phyloP scores from a whole-genome alignment of 805 yeast genomes.

The Kregervanrija pseudodelftensis region DNA sequence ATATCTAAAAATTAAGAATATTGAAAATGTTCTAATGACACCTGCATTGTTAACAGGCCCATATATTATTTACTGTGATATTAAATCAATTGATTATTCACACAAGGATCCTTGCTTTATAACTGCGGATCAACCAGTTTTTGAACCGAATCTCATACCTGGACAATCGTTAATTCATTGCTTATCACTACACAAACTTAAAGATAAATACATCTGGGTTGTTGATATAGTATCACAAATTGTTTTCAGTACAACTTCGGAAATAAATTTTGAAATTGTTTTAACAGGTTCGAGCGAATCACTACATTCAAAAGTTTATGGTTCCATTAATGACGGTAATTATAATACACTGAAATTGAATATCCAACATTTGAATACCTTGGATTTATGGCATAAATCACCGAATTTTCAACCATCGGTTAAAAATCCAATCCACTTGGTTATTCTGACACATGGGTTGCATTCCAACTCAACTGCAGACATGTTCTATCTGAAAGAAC shows the following conservation, averaged over 20 bases:
- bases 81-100: constrained; percentile 59
- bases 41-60: constrained; percentile 92
- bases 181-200: constrained; percentile 56
- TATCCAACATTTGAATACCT: constrained; percentile 52
- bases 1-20: constrained; percentile 60
- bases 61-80: constrained; percentile 75
- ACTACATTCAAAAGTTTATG: constrained; percentile 25
- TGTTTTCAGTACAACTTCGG: constrained; percentile 61
- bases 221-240: constrained; percentile 79
- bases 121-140: constrained; percentile 72
- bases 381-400: constrained; percentile 72
- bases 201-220: constrained; percentile 59
- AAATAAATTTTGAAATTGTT: constrained; percentile 57
- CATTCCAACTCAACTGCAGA: constrained; percentile 89
- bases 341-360: constrained; percentile 20
- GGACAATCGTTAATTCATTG: constrained; percentile 58
- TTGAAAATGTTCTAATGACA: constrained; percentile 62
- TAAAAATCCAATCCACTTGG: constrained; percentile 64
- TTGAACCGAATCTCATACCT: constrained; percentile 64
- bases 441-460: constrained; percentile 84
- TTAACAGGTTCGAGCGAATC: constrained; percentile 40
- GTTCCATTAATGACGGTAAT: constrained; percentile 19
- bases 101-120: constrained; percentile 47
- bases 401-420: constrained; percentile 29
- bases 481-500: constrained; percentile 80